A percentile compares a stretch with the other conserved stretches of the same genome.
phyloP scores from a whole-genome alignment of 306 rosid species.

The Mimosa pudica region DNA sequence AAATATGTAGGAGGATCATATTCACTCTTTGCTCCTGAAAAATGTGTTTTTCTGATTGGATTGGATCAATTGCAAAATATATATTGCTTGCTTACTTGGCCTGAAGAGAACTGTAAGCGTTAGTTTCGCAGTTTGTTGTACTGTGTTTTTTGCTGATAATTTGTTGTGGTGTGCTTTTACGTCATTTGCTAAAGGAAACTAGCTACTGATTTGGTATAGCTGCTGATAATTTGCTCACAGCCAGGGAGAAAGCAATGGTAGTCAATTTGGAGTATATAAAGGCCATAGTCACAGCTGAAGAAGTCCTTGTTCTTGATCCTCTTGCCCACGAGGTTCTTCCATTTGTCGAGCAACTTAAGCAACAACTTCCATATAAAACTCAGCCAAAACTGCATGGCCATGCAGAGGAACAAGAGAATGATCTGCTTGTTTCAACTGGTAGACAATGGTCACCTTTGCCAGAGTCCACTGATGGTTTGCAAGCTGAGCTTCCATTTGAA shows the following conservation, averaged over 20 bases:
- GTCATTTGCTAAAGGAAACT: background rate
- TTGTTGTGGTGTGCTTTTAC: background rate
- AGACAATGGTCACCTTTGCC: conserved; percentile 52
- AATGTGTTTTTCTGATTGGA: conserved; percentile 1
- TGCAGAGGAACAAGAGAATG: conserved; percentile 59
- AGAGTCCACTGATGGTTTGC: conserved; percentile 67
- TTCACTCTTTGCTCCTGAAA: too few relatives aligned
- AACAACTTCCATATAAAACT: conserved; percentile 62
- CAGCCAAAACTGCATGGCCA: conserved; percentile 49
- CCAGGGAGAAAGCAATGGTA: conserved; percentile 98
- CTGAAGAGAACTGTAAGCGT: background rate
- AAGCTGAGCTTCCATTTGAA: conserved; percentile 87
- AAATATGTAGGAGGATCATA: too few relatives aligned
- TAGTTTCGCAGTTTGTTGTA: background rate
- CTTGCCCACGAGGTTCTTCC: conserved; percentile 85
- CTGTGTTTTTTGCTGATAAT: background rate
- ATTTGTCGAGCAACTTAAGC: conserved; percentile 88
- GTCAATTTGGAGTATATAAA: conserved; percentile 86
- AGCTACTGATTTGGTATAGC: background rate
- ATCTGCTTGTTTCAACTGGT: conserved; percentile 47
- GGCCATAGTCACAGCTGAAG: conserved; percentile 91
- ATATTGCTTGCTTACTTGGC: conserved; percentile 1
- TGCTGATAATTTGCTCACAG: conserved; percentile 21
- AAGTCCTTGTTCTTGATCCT: conserved; percentile 87
- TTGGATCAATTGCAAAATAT: conserved; percentile 8